Conservation (phyloP, 768 basidiomycete species). For the Suillus luteus region DNA sequence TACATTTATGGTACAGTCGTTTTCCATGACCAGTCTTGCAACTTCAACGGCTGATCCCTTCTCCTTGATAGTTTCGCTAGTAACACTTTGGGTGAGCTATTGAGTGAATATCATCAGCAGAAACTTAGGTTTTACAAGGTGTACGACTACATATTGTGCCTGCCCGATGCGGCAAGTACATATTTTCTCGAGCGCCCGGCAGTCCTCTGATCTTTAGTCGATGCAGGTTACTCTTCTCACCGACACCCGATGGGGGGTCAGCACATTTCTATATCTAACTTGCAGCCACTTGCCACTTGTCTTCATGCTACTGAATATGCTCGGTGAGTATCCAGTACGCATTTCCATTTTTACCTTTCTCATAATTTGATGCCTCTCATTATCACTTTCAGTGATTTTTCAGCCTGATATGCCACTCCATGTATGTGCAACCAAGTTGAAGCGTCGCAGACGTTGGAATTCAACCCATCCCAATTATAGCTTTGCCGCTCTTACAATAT, state of each 20-base stretch:
- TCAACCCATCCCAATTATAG: not conserved
- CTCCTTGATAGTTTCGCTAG: not conserved
- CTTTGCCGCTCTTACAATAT: constrained; percentile 1
- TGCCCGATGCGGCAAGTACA: not conserved
- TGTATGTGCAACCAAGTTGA: not conserved
- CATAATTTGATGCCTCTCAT: not conserved
- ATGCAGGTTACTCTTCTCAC: not conserved
- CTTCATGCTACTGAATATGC: not conserved
- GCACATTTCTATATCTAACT: not conserved
- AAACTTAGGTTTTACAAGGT: not conserved
- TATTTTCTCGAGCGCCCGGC: no score
- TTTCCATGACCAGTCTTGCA: not conserved
- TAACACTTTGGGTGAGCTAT: not conserved
- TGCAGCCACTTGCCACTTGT: not conserved
- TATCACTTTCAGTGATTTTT: not conserved
- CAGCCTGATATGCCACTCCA: not conserved
- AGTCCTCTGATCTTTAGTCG: not conserved
- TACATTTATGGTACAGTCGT: not conserved
- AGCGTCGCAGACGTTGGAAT: not conserved
- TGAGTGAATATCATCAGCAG: not conserved
- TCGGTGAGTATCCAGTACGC: not conserved
- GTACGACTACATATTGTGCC: not conserved
- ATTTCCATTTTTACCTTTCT: not conserved
- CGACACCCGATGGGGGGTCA: not conserved
- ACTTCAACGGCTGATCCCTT: not conserved